A percentile compares a stretch with the other conserved stretches of the same genome.
Conservation (phyloP, 768 basidiomycete species). For the Agaricus subrufescens region DNA sequence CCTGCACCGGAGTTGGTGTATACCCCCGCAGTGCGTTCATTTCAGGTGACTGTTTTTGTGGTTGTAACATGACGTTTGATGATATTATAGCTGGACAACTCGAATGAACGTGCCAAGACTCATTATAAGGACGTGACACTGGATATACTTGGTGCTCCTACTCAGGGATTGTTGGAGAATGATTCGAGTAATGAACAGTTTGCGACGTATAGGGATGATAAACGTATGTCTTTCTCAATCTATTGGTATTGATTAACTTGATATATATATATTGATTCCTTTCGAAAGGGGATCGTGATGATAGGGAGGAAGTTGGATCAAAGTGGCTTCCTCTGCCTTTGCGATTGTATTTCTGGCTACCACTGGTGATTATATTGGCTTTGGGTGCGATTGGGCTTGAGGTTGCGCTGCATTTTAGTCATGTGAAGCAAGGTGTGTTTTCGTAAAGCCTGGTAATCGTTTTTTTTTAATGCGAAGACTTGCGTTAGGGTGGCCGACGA, state of each 20-base stretch:
- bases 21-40: not conserved
- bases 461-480: not conserved
- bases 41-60: not conserved
- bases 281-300: not conserved
- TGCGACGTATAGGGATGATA: slow-evolving; percentile 17
- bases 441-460: not conserved
- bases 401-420: slow-evolving; percentile 40
- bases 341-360: slow-evolving; percentile 40
- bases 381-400: slow-evolving; percentile 40
- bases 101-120: not conserved
- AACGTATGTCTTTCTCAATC: not conserved
- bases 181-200: slow-evolving; percentile 14
- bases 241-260: not conserved
- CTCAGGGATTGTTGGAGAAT: not conserved
- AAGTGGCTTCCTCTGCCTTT: slow-evolving; percentile 42
- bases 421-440: slow-evolving; percentile 37
- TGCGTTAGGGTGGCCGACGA: slow-evolving; percentile 38
- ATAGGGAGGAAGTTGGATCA: not conserved
- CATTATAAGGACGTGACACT: not conserved
- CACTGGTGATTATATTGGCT: slow-evolving; percentile 33
- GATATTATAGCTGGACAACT: not conserved
- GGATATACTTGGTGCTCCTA: slow-evolving; percentile 4
- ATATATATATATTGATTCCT: not conserved
- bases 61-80: not conserved
- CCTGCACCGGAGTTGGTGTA: not conserved